Base-by-base conservation (phyloP, 2,329 filamentous ascomycete species). In the Aspergillus eucalypticola region DNA sequence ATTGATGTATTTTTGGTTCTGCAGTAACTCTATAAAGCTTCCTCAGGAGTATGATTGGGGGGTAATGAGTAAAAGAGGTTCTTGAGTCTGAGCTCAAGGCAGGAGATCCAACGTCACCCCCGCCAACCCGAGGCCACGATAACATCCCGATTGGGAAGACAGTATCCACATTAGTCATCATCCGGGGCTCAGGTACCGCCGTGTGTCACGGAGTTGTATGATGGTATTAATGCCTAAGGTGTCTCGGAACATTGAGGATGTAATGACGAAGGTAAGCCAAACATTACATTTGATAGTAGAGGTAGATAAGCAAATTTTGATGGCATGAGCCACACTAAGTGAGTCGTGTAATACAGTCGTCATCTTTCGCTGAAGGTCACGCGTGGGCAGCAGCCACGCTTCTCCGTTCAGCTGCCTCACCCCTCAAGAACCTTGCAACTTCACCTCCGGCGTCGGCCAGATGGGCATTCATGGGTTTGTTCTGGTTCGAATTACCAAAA, bases 401-500 rank as follows among this genome's bases (percentile, higher is more conserved):
- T 66, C 82, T 78, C 60, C 72, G 70, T 66, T 86, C 83, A 2
- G 83, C 85, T 57, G 85, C 84, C 64, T 84, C 82, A 6, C 77
- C 82, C 62, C 84, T 79, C 60, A 87, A 67, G 64, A 84, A 79
- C 35, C 82, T 76, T 5, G 71, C 78, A 29, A 86, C 76, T 60
- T 84, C 82, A 57, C 71, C 69, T 49, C 79, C 73, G 53, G 79
- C 63, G 55, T 71, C 65, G 19, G 55, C 54, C 10, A 63, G 62
- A 13, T 59, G 53, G 23, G 57, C 59, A 39, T 48, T 58, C 13
- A 15, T 39, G 41, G 46, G 64, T 60, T 64, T 59, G 54, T 66
- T 72, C 70, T 59, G 60, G 60, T 73, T 76, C 38, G 72, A 71
- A 15, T 82, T 81, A 0, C 90, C 90, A 80, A 97, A 97, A 1